Evolutionary conservation across 192 early-diverging fungal species (phyloP), one percentile per base, ranked within the genome.

Genomic region (Chytriomyces sp.): DNA sequence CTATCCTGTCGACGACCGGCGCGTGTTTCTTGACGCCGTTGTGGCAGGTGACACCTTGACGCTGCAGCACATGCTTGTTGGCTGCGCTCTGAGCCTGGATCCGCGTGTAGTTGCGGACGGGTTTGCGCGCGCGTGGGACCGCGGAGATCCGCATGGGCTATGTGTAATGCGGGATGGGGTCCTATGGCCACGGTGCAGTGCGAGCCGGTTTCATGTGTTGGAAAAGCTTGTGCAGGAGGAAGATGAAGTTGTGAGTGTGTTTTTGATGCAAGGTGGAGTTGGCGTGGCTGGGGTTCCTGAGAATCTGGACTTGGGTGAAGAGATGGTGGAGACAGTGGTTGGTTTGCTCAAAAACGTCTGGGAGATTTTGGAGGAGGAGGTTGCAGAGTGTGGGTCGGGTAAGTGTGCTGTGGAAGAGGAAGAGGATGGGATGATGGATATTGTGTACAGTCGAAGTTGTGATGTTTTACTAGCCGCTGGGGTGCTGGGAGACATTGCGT

Each of bases 141-240:
- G 32, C 34, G 74, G 64, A 5, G 74, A 75, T 49, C 64, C 64
- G n/a, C 39, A 38, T 28, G 5, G 22, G 10, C 58, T 75, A 3
- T 75, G 74, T 49, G 7, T 8, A 22, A 54, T 58, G 5, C 32
- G 33, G 8, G 31, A 19, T 4, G 74, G 74, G 1, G n/a, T 39
- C 14, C 59, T 75, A 25, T 75, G 74, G 74, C 74, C 74, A 6
- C 74, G 74, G 6, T 75, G 64, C 66, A 19, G 38, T 30, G 58
- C 64, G 19, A 32, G 39, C 19, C 64, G 74, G 2, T 75, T 28
- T 17, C 39, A 39, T 38, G 65, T 75, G 14, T 31, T 75, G 1
- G 74, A 75, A 39, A 67, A 59, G 41, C 14, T 75, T 14, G 74
- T 59, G 37, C n/a, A 59, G 41, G 74, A 75, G 39, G 74, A 75